These are phyloP conservation scores for Purpureocillium lavendulum DNA, from an alignment of 2,329 filamentous ascomycete genomes.

Conservation along the genomic window DNA sequence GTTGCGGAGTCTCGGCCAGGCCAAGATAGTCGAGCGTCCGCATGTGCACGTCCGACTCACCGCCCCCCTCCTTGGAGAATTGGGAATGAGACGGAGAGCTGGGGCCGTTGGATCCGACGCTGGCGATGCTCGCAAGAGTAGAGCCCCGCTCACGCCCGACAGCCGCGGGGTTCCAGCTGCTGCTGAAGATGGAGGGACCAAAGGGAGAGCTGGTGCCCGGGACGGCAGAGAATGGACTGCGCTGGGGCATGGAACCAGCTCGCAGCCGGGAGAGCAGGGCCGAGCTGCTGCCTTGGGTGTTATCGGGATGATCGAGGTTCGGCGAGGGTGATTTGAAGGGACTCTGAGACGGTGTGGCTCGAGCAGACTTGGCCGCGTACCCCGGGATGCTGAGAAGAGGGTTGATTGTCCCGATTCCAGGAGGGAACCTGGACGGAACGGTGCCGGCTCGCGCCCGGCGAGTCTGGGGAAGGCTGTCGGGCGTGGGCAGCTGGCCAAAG, in stretches of 20 bases:
- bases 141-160: slow-evolving; percentile 73
- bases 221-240: slow-evolving; percentile 57
- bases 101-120: slow-evolving; percentile 83
- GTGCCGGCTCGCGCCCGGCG: slow-evolving; percentile 87
- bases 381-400: slow-evolving; percentile 47
- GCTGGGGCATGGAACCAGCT: slow-evolving; percentile 90
- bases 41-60: slow-evolving; percentile 79
- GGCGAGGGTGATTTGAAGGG: slow-evolving; percentile 66
- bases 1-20: slow-evolving; percentile 86
- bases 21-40: slow-evolving; percentile 94
- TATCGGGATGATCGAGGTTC: slow-evolving; percentile 40
- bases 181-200: slow-evolving; percentile 83
- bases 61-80: slow-evolving; percentile 76
- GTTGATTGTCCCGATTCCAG: slow-evolving; percentile 53
- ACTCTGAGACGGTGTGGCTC: slow-evolving; percentile 78
- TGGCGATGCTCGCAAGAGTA: slow-evolving; percentile 74
- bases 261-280: slow-evolving; percentile 76
- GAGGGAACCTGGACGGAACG: slow-evolving; percentile 89
- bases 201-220: slow-evolving; percentile 60
- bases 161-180: slow-evolving; percentile 64
- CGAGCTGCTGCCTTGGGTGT: slow-evolving; percentile 49
- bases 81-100: slow-evolving; percentile 81
- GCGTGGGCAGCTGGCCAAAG: slow-evolving; percentile 64
- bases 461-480: slow-evolving; percentile 57
- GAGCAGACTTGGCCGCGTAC: slow-evolving; percentile 66